A percentile compares a stretch with the other conserved stretches of the same genome.
Conservation (phyloP, 73 alveolate species). For the Paramecium pentaurelia region DNA sequence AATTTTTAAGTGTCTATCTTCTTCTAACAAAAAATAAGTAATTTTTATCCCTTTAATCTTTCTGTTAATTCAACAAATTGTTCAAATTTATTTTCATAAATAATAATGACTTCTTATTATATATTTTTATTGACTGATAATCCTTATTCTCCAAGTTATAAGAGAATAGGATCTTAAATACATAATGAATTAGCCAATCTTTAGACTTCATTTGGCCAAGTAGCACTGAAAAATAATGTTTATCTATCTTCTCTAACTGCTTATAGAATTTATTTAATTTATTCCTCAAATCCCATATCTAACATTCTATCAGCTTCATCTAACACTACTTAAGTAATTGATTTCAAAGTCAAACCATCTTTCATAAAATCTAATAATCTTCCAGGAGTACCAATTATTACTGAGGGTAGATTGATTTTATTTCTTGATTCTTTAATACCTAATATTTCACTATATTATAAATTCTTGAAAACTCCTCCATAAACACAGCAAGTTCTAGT, state of each 20-base stretch:
- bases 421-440: conserved; percentile 64
- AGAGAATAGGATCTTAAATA: conserved; percentile 35
- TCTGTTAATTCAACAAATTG: neutral
- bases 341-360: conserved; percentile 62
- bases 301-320: conserved; percentile 89
- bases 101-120: neutral
- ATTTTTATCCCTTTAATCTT: conserved; percentile 62
- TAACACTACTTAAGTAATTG: conserved; percentile 67
- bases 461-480: conserved; percentile 65
- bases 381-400: conserved; percentile 85
- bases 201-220: conserved; percentile 65
- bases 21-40: conserved; percentile 77
- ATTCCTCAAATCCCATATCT: conserved; percentile 88
- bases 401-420: conserved; percentile 65
- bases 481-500: conserved; percentile 27
- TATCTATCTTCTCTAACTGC: conserved; percentile 51
- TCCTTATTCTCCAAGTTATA: conserved; percentile 72
- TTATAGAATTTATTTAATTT: conserved; percentile 60
- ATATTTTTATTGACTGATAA: conserved; percentile 59
- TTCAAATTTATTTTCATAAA: conserved; percentile 32
- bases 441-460: conserved; percentile 52
- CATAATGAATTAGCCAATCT: conserved; percentile 58
- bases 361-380: conserved; percentile 80
- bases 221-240: conserved; percentile 68
- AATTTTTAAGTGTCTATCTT: conserved; percentile 75